A percentile compares a stretch with the other conserved stretches of the same genome.
phyloP scores from a whole-genome alignment of 1,284 basidiomycete genomes.

The Naganishia albida region DNA sequence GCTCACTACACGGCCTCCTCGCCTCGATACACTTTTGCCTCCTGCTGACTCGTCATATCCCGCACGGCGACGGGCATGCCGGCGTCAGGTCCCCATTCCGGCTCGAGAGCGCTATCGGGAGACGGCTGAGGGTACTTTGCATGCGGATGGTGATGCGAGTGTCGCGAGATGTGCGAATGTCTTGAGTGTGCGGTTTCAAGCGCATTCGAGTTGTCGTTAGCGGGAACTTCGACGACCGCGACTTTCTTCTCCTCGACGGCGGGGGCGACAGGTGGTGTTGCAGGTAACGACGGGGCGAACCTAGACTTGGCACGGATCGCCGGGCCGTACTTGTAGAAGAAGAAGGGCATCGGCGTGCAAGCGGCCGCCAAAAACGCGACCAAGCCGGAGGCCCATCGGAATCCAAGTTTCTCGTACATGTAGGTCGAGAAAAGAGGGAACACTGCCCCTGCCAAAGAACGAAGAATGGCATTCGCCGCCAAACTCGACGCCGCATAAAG shows the following conservation, averaged over 20 bases:
- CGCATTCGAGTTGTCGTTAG: neutral
- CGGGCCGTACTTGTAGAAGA: conserved; percentile 55
- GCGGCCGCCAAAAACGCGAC: conserved; percentile 62
- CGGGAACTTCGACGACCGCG: conserved; percentile 11
- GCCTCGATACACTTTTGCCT: conserved; percentile 17
- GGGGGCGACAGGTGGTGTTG: neutral
- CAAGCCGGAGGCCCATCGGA: conserved; percentile 52
- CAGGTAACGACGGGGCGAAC: conserved; percentile 37
- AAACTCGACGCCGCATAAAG: conserved; percentile 57
- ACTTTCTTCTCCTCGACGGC: conserved; percentile 11
- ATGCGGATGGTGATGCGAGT: conserved; percentile 14
- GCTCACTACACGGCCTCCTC: conserved; percentile 1
- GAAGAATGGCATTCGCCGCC: conserved; percentile 52
- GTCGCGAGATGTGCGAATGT: conserved; percentile 18
- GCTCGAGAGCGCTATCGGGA: conserved; percentile 40
- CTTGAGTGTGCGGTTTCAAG: conserved; percentile 11
- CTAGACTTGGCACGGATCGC: conserved; percentile 46
- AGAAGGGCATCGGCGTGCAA: conserved; percentile 62
- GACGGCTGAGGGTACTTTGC: conserved; percentile 35
- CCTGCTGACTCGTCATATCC: conserved; percentile 16
- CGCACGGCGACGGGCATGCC: conserved; percentile 35
- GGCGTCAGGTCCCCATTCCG: conserved; percentile 44
- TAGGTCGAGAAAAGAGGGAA: conserved; percentile 58
- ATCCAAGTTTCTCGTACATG: conserved; percentile 51
- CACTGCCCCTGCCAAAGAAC: conserved; percentile 53